phyloP scores from a whole-genome alignment of 192 early-diverging fungal species.

The Coemansia sp. region DNA sequence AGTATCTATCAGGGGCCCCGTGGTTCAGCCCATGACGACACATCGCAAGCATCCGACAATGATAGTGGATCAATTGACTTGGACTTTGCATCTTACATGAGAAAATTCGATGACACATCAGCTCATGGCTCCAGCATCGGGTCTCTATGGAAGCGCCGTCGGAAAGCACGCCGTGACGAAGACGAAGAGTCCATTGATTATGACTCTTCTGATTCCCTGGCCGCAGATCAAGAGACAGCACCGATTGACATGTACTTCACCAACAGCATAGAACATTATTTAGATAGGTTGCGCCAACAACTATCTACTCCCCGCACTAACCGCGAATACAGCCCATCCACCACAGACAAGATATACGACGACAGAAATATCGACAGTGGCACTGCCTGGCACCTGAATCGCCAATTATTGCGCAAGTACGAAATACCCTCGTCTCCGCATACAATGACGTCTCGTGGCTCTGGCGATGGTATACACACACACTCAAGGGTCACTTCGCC shows the following conservation, averaged over 20 bases:
- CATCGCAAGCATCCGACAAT: not conserved
- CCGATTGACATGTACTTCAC: slow-evolving; percentile 38
- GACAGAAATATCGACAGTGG: not conserved
- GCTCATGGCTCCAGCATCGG: not conserved
- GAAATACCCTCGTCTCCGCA: slow-evolving; percentile 34
- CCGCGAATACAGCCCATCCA: not conserved
- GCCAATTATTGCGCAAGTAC: not conserved
- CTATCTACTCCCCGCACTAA: not conserved
- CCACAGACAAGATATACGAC: not conserved
- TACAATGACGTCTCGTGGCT: slow-evolving; percentile 25
- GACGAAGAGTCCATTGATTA: slow-evolving; percentile 16
- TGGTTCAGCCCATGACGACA: not conserved
- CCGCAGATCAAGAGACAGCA: slow-evolving; percentile 16
- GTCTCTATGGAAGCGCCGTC: not conserved
- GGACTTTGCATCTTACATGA: slow-evolving; percentile 17
- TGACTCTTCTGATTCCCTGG: slow-evolving; percentile 39
- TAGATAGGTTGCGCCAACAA: slow-evolving; percentile 47
- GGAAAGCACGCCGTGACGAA: not conserved
- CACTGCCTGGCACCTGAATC: not conserved
- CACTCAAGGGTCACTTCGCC: not conserved
- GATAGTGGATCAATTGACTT: slow-evolving; percentile 13
- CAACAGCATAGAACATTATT: slow-evolving; percentile 44
- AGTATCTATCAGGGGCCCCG: not conserved
- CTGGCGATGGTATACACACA: not conserved
- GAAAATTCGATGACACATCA: not conserved